Evolutionary conservation across 2,329 filamentous ascomycete genomes (phyloP).

Genomic region (Sphaerulina populicola): DNA sequence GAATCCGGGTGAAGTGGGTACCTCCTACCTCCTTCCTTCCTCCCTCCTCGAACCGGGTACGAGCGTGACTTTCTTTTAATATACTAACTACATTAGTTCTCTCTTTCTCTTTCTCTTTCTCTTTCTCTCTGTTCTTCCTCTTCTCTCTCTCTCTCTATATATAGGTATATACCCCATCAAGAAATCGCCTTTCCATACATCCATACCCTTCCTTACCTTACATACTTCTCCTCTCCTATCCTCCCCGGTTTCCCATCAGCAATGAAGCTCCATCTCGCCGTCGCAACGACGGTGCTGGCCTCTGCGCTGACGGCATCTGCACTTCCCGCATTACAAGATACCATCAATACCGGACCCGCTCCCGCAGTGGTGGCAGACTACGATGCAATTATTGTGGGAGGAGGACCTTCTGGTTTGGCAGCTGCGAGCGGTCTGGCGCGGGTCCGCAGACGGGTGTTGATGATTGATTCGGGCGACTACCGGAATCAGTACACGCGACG

Average conservation of each 20-base stretch:
- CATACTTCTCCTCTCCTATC: no score
- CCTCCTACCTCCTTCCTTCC: no score
- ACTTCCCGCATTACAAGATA: background rate
- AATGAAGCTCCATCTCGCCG: background rate
- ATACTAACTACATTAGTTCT: no score
- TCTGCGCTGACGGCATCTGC: background rate
- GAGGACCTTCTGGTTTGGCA: slow-evolving; percentile 21
- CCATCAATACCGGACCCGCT: background rate
- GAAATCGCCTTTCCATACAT: background rate
- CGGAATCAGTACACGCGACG: slow-evolving; percentile 20
- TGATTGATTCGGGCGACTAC: slow-evolving; percentile 21
- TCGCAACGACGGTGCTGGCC: background rate
- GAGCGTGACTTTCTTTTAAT: no score
- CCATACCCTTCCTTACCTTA: no score
- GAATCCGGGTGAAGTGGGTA: no score
- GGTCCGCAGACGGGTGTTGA: slow-evolving; percentile 16
- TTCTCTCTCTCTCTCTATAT: no score
- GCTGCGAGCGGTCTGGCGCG: slow-evolving; percentile 20
- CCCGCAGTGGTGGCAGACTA: slow-evolving; percentile 8
- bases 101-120: no score
- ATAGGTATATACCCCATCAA: no score
- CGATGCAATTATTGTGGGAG: slow-evolving; percentile 14
- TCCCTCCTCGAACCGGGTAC: no score
- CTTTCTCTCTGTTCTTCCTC: no score
- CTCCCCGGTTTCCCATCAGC: background rate